Evolutionary conservation across 2,329 filamentous ascomycete genomes (phyloP), one percentile per base, ranked within the genome.

Genomic region (Trichoderma hamatum): DNA sequence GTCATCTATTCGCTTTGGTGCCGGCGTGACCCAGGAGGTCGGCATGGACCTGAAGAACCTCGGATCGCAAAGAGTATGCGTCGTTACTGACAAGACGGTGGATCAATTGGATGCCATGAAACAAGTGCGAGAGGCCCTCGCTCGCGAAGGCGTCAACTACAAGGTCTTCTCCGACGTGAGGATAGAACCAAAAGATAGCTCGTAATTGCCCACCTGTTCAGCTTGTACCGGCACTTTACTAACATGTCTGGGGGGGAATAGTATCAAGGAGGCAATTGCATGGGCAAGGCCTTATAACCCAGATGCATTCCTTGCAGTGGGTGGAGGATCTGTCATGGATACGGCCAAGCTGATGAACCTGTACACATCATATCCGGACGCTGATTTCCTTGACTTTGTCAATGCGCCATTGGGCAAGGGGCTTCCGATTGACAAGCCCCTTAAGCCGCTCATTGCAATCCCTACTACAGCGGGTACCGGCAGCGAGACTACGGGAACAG

Each of bases 321-420:
- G 92, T 32, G 87, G 80, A 74, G 96, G 96, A 46, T 97, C 93
- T 49, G 96, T 98, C 73, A 99, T 99, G 73, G 96, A 99, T 81
- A 99, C 96, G 0, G 95, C 96, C 67, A 99, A 99, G 81, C 86
- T 99, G 68, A 98, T 99, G 94, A 99, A 99, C 77, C 86, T 99
- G 0, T 98, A 98, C 82, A 92, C 90, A 0, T 90, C 89, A 71
- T 97, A 94, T 77, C 94, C 94, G 0, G 92, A 97, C 9, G 95
- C 95, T 39, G 92, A 96, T 74, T 97, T 99, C 77, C 85, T 98
- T 43, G 95, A 99, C 84, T 99, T 99, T 72, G 96, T 99, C 79
- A 98, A 98, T 76, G 95, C 95, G 0, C 96, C 96, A 0, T 83
- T 98, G 0, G 96, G 96, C 70, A 93, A 92, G 71, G 96, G 96